phyloP scores from a whole-genome alignment of 805 yeast species.

The Candida easanensis region DNA sequence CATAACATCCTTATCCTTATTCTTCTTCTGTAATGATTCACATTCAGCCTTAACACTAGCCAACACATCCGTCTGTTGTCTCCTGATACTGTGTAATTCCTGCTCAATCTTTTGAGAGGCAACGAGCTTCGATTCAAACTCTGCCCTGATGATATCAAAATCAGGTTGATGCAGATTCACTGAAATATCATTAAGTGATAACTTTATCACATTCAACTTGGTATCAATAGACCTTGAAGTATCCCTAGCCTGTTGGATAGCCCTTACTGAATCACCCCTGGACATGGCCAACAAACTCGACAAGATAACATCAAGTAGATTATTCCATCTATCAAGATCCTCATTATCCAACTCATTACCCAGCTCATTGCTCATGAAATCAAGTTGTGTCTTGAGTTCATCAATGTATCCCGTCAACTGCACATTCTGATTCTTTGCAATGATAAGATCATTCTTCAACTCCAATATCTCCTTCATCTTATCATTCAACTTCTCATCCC shows the following conservation, averaged over 20 bases:
- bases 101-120: constrained; percentile 16
- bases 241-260: constrained; percentile 21
- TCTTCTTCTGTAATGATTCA: constrained; percentile 9
- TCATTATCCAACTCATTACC: no score
- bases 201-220: constrained; percentile 19
- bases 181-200: constrained; percentile 20
- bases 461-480: constrained; percentile 25
- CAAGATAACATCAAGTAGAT: constrained; percentile 16
- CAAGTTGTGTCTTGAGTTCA: constrained; percentile 22
- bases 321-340: constrained; percentile 12
- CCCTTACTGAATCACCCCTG: constrained; percentile 21
- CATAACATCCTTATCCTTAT: constrained; percentile 16
- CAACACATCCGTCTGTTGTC: constrained; percentile 17
- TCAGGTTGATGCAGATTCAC: no score
- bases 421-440: constrained; percentile 19
- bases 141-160: neutral
- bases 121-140: constrained; percentile 12
- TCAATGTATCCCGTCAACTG: constrained; percentile 26
- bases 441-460: constrained; percentile 26
- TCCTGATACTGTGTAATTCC: constrained; percentile 14
- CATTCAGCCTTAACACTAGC: constrained; percentile 17
- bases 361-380: no score
- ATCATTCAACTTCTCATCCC: constrained; percentile 13
- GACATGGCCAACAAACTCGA: constrained; percentile 9
- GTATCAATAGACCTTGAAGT: constrained; percentile 21